Base-by-base conservation (phyloP, 805 yeast species). In the Candida anglica region DNA sequence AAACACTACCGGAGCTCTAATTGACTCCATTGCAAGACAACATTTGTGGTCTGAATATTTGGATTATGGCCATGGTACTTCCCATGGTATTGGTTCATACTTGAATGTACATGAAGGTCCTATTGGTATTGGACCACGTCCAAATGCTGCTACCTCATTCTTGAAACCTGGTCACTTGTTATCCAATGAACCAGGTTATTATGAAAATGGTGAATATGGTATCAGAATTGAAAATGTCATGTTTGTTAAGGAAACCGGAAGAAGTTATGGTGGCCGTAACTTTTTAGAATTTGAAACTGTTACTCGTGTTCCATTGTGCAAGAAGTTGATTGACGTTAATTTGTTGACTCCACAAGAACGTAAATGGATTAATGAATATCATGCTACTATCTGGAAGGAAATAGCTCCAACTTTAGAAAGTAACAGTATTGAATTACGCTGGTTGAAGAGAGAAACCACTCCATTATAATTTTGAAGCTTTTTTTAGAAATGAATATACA, bases 261-360 rank as follows among this genome's bases (percentile, higher is more conserved):
- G 48, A 34, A 23, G 47, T 0, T 75, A 70, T 56, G 79, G 77
- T 34, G 85, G 77, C 31, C 69, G 66, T 44, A 58, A 63, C 38
- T 82, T 76, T 50, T 71, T 77, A 32, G 77, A 75, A 40, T 88
- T 93, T 54, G 95, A 86, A 41, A 87, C 95, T 44, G 63, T 87
- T 33, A 91, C 98, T 0, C 58, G 79, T 46, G 85, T 86, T 15
- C 98, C 98, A 14, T 83, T 84, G 58, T 86, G 95, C 56, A 70
- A 69, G 42, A 78, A 75, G 32, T 70, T 91, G 52, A 87, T 89
- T 38, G 86, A 88, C 51, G 54, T 46, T 6, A 43, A 48, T 5
- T 44, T 86, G 52, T 66, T 91, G 45, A 69, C 74, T 1, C 40
- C 42, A 0, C 81, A 75, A 13, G 97, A 91, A 58, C 70, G 70